phyloP scores from a whole-genome alignment of 305 asterid genomes.

The Solanum hybrid region DNA sequence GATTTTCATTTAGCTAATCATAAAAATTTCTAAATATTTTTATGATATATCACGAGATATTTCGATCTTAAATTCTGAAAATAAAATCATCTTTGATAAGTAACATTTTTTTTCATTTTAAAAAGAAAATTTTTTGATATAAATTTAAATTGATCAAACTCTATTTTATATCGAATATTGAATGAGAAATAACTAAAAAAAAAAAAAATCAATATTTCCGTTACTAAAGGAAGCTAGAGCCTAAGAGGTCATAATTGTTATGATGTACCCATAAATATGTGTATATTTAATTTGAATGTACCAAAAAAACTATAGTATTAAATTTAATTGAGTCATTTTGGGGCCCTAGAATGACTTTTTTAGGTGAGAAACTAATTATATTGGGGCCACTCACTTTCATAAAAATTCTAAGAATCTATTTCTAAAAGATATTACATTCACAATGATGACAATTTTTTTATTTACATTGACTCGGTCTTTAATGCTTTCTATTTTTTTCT shows the following conservation, averaged over 20 bases:
- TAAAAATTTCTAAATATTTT: not conserved
- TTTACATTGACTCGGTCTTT: not conserved
- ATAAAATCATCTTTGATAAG: accelerated
- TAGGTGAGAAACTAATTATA: not conserved
- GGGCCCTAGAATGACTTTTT: slow-evolving; percentile 1
- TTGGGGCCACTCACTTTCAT: not conserved
- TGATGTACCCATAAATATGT: not conserved
- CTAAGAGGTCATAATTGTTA: not conserved
- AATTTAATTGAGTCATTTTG: not conserved
- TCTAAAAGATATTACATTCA: not conserved
- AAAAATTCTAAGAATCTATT: not conserved
- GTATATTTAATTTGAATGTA: not conserved
- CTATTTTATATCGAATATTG: not conserved
- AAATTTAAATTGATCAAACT: not conserved
- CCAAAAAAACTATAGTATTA: not conserved
- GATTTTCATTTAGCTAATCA: not conserved
- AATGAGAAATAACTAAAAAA: accelerated
- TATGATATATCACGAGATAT: accelerated
- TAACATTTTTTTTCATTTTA: too few species aligned
- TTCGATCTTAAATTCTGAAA: accelerated
- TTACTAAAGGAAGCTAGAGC: not conserved
- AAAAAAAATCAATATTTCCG: not conserved
- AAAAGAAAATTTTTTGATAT: too few species aligned
- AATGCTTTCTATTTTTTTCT: not conserved
- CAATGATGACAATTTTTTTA: not conserved